Evolutionary conservation across 371 early-diverging fungal species (phyloP), one percentile per base, ranked within the genome.

Genomic region (Mortierella sp.): DNA sequence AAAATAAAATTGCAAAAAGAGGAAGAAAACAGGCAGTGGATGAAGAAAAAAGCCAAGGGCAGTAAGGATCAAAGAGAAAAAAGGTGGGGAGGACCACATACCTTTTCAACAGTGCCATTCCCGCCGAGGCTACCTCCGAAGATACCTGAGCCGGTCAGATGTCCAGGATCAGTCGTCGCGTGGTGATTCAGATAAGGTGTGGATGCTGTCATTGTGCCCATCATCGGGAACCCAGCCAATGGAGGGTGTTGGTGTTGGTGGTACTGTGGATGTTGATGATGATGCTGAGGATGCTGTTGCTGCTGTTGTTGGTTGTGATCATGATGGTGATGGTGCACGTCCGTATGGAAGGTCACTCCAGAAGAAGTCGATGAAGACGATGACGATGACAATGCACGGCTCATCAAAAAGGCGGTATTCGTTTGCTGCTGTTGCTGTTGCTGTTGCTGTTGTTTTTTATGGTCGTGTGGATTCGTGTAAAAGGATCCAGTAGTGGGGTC

Each of bases 281-380:
- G 14, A 2, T 27, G 14, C 5, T 63, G 32, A 27, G 29, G 60
- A 6, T 18, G 38, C 5, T 63, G 65, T 21, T 63, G 65, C 5
- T 60, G 63, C 1, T 32, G 35, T 18, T 35, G 65, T 5, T 32
- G 35, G 5, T 41, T 38, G 4, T 38, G 72, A 12, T 38, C 24
- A 21, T 46, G 48, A 10, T 51, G 48, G 18, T 21, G 48, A n/a
- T 70, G n/a, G 46, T 74, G 16, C 1, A 16, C 12, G 49, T 72
- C 71, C 10, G 71, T 27, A 11, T 68, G 58, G 58, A 75, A 70
- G 3, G 71, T 80, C 4, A 56, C 41, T 7, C 81, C 76, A 21
- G 83, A 82, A n/a, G 78, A 75, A 11, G 78, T 72, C 1, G 83
- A 82, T 41, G 78, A 72, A 21, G 78, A 55, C 7, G 83, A 82